Evolutionary conservation across 2,329 filamentous ascomycete genomes (phyloP).

Genomic region (Zasmidium cellare): DNA sequence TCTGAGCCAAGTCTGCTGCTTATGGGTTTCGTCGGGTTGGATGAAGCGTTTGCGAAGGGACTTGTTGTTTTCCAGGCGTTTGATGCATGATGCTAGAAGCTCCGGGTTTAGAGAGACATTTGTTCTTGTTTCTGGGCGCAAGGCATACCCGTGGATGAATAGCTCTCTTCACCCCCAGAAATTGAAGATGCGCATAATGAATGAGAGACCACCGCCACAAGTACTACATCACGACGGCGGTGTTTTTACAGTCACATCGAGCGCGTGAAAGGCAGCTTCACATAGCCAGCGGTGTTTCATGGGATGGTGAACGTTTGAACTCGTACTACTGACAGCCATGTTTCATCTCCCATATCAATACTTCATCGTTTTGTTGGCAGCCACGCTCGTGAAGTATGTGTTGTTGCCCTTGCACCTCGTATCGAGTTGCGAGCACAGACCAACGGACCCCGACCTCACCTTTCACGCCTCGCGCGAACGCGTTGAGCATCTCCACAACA

Average conservation of each 20-base stretch:
- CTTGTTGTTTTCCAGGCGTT: conserved; percentile 16
- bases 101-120: conserved; percentile 16
- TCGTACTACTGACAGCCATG: no score
- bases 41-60: conserved; percentile 13
- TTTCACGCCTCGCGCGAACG: no score
- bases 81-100: conserved; percentile 24
- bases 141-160: conserved; percentile 20
- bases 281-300: conserved; percentile 5
- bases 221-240: not conserved
- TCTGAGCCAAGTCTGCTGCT: conserved; percentile 4
- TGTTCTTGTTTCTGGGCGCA: conserved; percentile 18
- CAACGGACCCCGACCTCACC: no score
- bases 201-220: conserved; percentile 1
- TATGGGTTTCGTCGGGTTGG: conserved; percentile 9
- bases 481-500: no score
- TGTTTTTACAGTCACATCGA: not conserved
- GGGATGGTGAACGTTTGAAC: no score
- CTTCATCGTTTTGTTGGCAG: no score
- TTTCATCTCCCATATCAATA: no score
- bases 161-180: conserved; percentile 12
- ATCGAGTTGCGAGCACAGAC: no score
- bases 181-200: conserved; percentile 24
- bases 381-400: no score
- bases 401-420: no score
- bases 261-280: conserved; percentile 1